These are phyloP conservation scores for Diaporthe longicolla DNA, from an alignment of 2,329 filamentous ascomycete genomes.

Conservation along the genomic window DNA sequence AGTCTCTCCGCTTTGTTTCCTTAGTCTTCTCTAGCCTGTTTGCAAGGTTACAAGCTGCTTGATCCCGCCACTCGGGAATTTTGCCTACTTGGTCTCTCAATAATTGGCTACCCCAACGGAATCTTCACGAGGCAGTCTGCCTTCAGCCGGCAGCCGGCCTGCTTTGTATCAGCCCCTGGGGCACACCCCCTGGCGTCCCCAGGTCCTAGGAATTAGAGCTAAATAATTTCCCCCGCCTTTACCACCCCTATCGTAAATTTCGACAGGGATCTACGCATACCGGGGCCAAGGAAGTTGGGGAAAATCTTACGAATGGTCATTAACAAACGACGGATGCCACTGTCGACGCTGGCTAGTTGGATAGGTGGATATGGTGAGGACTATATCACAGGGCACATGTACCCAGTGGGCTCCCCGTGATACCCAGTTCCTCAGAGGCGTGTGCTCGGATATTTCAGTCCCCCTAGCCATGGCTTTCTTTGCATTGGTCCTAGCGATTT, in stretches of 20 bases:
- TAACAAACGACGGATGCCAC: neutral
- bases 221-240: slow-evolving; percentile 4
- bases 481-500: neutral
- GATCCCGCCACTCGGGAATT: neutral
- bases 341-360: neutral
- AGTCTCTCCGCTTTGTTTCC: slow-evolving; percentile 7
- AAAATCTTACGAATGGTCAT: neutral
- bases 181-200: too few relatives aligned
- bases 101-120: neutral
- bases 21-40: neutral
- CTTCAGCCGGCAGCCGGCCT: too few relatives aligned
- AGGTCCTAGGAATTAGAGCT: slow-evolving; percentile 2
- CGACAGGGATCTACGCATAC: neutral
- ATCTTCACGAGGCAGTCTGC: too few relatives aligned
- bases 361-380: neutral
- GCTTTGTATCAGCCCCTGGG: neutral
- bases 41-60: neutral
- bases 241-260: neutral
- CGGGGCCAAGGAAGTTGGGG: neutral
- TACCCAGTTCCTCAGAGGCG: too few relatives aligned
- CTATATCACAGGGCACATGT: slow-evolving; percentile 4
- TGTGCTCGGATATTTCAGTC: neutral
- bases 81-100: neutral
- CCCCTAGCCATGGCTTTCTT: neutral
- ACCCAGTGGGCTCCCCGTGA: neutral